phyloP scores from a whole-genome alignment of 1,284 basidiomycete genomes.

The Austropuccinia psidii region DNA sequence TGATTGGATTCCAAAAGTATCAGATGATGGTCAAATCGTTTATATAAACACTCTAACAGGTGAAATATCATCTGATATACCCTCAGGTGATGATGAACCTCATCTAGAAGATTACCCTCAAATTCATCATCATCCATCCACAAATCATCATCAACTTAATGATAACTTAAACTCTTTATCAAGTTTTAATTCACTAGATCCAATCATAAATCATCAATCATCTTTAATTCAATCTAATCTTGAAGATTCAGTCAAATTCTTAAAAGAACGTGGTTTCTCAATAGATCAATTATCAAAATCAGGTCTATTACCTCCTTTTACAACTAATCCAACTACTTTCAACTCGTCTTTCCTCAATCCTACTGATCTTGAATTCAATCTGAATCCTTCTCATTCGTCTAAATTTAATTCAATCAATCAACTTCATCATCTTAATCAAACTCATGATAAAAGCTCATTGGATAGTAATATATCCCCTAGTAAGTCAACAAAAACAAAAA shows the following conservation, averaged over 20 bases:
- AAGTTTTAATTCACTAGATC: not conserved
- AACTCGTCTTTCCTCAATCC: not conserved
- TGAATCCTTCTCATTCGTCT: not conserved
- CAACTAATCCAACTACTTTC: not conserved
- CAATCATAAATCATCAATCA: not conserved
- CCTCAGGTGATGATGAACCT: constrained; percentile 47
- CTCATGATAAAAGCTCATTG: too few species aligned
- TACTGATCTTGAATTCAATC: not conserved
- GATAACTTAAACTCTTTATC: not conserved
- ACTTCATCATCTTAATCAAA: too few species aligned
- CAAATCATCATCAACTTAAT: not conserved
- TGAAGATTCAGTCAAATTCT: constrained; percentile 23
- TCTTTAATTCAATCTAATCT: not conserved
- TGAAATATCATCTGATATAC: constrained; percentile 73
- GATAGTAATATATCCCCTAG: too few species aligned
- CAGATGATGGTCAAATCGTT: constrained; percentile 60
- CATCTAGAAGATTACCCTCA: not conserved
- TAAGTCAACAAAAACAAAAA: too few species aligned
- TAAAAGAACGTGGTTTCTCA: constrained; percentile 25
- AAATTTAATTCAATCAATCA: not conserved
- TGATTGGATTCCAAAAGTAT: constrained; percentile 44
- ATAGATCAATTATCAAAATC: not conserved
- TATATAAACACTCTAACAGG: constrained; percentile 89
- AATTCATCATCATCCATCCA: not conserved
- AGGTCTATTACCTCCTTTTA: not conserved